These are phyloP conservation scores for Tetradesmus obliquus DNA, from an alignment of 139 green algal genomes.

Conservation along the genomic window DNA sequence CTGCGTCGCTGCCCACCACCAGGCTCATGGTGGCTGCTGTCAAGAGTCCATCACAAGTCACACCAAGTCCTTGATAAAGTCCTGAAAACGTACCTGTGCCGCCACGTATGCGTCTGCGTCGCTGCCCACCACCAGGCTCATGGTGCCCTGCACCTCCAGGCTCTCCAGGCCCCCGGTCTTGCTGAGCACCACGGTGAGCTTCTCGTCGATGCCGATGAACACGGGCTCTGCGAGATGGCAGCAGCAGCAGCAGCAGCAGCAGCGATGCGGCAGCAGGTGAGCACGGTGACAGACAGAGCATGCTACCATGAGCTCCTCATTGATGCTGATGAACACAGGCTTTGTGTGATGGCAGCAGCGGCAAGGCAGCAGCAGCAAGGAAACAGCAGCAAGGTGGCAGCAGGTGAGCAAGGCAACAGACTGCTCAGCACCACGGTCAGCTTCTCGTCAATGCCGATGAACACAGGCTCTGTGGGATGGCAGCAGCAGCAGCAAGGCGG, in stretches of 20 bases:
- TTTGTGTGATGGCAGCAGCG: constrained; percentile 46
- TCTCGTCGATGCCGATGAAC: constrained; percentile 85
- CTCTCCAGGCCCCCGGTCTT: constrained; percentile 95
- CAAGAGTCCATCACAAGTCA: too few relatives aligned
- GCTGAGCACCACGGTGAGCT: constrained; percentile 84
- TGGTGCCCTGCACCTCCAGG: constrained; percentile 95
- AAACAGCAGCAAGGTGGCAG: background rate
- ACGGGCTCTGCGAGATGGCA: constrained; percentile 59
- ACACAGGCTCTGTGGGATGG: constrained; percentile 61
- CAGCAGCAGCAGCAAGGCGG: constrained; percentile 35
- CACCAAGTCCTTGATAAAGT: too few relatives aligned
- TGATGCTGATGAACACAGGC: constrained; percentile 71
- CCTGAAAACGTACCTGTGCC: background rate
- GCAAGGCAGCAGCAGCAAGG: constrained; percentile 14
- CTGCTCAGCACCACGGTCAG: constrained; percentile 84
- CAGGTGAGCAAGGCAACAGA: background rate
- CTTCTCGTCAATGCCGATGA: constrained; percentile 87
- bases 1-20: constrained; percentile 61
- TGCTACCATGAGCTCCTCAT: constrained; percentile 86
- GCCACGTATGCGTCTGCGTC: constrained; percentile 33
- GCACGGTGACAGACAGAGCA: constrained; percentile 64
- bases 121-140: constrained; percentile 79
- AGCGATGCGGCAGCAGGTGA: background rate
- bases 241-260: constrained; percentile 36
- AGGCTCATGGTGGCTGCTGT: constrained; percentile 76